These are phyloP conservation scores for Paradendryphiella salina DNA, from an alignment of 2,329 filamentous ascomycete genomes.

Conservation along the genomic window DNA sequence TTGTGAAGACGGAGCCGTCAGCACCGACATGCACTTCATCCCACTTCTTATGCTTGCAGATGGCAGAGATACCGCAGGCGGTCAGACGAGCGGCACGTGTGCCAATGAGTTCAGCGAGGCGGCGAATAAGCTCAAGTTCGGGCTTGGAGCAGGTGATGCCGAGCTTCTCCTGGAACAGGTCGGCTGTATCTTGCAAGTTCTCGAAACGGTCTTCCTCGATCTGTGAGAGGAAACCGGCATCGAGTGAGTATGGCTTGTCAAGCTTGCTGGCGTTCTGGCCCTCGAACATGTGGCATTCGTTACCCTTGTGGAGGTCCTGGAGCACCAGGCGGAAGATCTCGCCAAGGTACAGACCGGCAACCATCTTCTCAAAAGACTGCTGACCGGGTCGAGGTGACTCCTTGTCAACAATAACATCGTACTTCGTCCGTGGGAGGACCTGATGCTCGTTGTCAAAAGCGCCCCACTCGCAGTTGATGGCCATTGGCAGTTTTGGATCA, in stretches of 20 bases:
- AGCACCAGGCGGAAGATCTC: conserved; percentile 91
- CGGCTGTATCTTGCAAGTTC: conserved; percentile 86
- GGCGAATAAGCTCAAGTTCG: conserved; percentile 87
- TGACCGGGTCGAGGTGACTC: conserved; percentile 91
- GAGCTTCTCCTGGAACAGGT: conserved; percentile 78
- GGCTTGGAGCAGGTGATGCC: conserved; percentile 69
- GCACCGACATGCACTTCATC: conserved; percentile 89
- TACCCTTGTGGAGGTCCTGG: conserved; percentile 75
- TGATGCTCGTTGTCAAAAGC: conserved; percentile 95
- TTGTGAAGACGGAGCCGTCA: conserved; percentile 97
- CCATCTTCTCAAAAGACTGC: conserved; percentile 98
- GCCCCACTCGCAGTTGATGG: conserved; percentile 98
- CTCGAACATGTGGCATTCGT: conserved; percentile 71
- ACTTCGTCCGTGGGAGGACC: conserved; percentile 83
- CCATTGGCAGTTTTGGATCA: conserved; percentile 80
- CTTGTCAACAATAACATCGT: conserved; percentile 85
- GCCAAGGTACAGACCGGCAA: conserved; percentile 89
- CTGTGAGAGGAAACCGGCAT: conserved; percentile 88
- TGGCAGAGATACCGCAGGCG: conserved; percentile 91
- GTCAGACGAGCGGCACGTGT: conserved; percentile 92
- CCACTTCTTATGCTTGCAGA: conserved; percentile 94
- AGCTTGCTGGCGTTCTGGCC: conserved; percentile 79
- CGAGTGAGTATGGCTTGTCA: conserved; percentile 83
- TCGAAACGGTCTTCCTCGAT: conserved; percentile 97
- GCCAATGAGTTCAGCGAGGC: conserved; percentile 89